phyloP scores from a whole-genome alignment of 2,329 filamentous ascomycete species.

The Beauveria caledonica region DNA sequence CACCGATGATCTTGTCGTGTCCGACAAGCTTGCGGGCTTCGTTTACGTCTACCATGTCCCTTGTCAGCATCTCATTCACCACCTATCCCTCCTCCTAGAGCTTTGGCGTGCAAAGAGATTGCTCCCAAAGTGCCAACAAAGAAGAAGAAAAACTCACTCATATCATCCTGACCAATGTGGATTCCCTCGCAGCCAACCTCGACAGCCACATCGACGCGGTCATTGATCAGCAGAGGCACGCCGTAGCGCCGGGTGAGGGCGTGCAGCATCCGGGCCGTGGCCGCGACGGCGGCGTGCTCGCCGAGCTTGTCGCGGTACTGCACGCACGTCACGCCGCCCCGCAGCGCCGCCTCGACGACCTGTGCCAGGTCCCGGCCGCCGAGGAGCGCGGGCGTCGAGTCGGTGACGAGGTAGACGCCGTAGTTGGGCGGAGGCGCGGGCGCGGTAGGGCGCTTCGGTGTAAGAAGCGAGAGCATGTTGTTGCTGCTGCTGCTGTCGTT shows the following conservation, averaged over 20 bases:
- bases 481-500: not conserved
- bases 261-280: slow-evolving; percentile 65
- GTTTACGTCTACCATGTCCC: slow-evolving; percentile 17
- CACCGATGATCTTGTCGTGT: slow-evolving; percentile 72
- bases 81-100: no score
- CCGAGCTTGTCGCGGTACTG: slow-evolving; percentile 86
- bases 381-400: slow-evolving; percentile 81
- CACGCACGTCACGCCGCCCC: slow-evolving; percentile 76
- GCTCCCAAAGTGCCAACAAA: no score
- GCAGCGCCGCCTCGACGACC: slow-evolving; percentile 67
- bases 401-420: slow-evolving; percentile 83
- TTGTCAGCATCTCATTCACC: not conserved
- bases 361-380: slow-evolving; percentile 59
- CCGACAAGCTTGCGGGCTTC: slow-evolving; percentile 66
- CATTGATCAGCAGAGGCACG: slow-evolving; percentile 85
- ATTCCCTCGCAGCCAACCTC: slow-evolving; percentile 85
- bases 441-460: slow-evolving; percentile 18
- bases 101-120: no score
- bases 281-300: slow-evolving; percentile 63
- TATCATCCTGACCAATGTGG: slow-evolving; percentile 91
- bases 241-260: slow-evolving; percentile 55
- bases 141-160: slow-evolving; percentile 40
- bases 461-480: slow-evolving; percentile 2
- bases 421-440: slow-evolving; percentile 52
- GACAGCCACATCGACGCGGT: slow-evolving; percentile 80